A percentile compares a stretch with the other conserved stretches of the same genome.
Conservation (phyloP, 768 basidiomycete species). For the Strobilomyces confusus region DNA sequence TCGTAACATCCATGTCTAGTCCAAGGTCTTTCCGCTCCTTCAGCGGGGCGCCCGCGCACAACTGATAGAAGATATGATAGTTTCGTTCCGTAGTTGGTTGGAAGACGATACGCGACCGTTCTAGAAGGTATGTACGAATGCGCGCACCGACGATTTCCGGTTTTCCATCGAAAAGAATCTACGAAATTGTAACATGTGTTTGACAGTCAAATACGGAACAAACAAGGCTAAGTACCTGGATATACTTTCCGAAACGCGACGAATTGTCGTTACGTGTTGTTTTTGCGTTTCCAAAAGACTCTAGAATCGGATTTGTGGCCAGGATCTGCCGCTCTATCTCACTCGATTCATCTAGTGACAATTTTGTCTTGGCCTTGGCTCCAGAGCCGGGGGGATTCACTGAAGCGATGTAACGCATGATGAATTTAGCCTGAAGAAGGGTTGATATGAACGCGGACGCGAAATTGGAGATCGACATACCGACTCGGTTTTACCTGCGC, state of each 20-base stretch:
- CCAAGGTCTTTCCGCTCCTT: conserved; percentile 96
- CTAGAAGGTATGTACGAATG: conserved; percentile 97
- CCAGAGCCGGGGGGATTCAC: conserved; percentile 79
- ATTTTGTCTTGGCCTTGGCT: conserved; percentile 62
- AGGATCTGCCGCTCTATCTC: conserved; percentile 97
- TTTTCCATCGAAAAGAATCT: conserved; percentile 95
- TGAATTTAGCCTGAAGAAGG: conserved; percentile 80
- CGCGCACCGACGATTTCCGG: conserved; percentile 98
- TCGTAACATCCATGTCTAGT: conserved; percentile 76
- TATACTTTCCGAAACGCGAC: conserved; percentile 98
- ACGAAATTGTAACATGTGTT: conserved; percentile 4
- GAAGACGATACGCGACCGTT: conserved; percentile 96
- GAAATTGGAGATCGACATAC: conserved; percentile 39
- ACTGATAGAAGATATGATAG: conserved; percentile 99
- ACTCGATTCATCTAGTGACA: conserved; percentile 78
- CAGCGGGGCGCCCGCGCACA: conserved; percentile 93
- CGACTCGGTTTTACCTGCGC: conserved; percentile 98
- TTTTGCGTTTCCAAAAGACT: conserved; percentile 99
- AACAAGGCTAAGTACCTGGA: conserved; percentile 54
- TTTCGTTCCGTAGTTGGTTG: conserved; percentile 96
- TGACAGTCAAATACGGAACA: neutral
- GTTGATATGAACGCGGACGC: conserved; percentile 1
- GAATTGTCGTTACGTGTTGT: conserved; percentile 99
- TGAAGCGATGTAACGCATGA: conserved; percentile 98
- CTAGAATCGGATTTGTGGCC: conserved; percentile 98